These are phyloP conservation scores for Cutaneotrichosporon sp. DNA, from an alignment of 1,284 basidiomycete genomes.

Conservation along the genomic window DNA sequence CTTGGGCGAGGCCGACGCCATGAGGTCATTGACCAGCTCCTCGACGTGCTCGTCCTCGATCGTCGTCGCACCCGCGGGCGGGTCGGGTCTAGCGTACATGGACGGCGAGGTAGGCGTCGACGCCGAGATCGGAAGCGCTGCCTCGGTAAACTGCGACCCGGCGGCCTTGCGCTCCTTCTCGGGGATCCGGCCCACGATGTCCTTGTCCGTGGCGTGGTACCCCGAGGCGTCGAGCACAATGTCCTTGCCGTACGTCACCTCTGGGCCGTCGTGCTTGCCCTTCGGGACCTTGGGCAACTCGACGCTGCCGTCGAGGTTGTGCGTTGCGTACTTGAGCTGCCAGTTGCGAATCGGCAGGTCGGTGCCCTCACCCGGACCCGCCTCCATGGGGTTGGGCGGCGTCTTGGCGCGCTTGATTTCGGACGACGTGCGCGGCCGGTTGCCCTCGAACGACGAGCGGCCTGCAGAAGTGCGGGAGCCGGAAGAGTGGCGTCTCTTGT, in stretches of 20 bases:
- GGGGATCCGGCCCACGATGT: not conserved
- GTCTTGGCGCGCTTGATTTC: not conserved
- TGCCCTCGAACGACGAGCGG: not conserved
- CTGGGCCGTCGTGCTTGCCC: conserved; percentile 61
- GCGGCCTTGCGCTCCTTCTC: not conserved
- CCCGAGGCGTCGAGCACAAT: conserved; percentile 57
- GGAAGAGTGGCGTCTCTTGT: no score
- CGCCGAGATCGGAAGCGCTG: not conserved
- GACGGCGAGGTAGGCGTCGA: not conserved
- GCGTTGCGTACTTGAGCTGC: conserved; percentile 21
- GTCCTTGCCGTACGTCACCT: conserved; percentile 66
- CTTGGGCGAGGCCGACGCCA: conserved; percentile 12
- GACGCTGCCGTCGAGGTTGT: conserved; percentile 57
- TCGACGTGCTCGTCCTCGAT: conserved; percentile 19
- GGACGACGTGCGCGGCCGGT: not conserved
- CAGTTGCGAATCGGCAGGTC: conserved; percentile 33
- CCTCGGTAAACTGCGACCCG: not conserved
- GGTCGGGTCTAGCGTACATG: not conserved
- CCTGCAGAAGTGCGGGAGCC: not conserved
- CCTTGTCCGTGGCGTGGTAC: conserved; percentile 43
- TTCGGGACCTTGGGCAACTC: conserved; percentile 58
- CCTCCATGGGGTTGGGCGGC: conserved; percentile 44
- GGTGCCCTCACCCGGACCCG: conserved; percentile 30
- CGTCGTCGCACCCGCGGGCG: not conserved
- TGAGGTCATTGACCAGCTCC: conserved; percentile 23